phyloP scores from a whole-genome alignment of 1,284 basidiomycete species.

The Xerocomus minutiporus region DNA sequence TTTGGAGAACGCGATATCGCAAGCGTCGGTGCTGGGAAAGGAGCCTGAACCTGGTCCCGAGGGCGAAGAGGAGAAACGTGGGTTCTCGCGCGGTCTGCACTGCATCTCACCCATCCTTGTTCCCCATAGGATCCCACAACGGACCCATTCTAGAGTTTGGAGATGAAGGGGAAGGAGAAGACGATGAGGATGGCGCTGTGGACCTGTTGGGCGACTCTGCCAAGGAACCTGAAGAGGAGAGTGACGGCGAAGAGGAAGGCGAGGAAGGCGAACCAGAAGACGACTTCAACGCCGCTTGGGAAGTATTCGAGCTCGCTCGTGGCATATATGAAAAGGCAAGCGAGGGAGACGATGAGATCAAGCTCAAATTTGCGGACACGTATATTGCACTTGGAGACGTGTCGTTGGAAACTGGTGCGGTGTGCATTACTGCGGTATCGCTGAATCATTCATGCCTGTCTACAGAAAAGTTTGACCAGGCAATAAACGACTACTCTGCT shows the following conservation, averaged over 20 bases:
- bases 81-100: constrained; percentile 12
- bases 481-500: constrained; percentile 75
- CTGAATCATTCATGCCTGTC: constrained; percentile 3
- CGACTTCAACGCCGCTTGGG: constrained; percentile 94
- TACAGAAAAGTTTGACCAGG: constrained; percentile 88
- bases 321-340: constrained; percentile 73
- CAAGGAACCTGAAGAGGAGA: constrained; percentile 42
- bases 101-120: background rate
- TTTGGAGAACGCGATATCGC: constrained; percentile 80
- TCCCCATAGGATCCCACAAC: constrained; percentile 28
- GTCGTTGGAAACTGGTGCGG: constrained; percentile 78
- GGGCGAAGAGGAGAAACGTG: constrained; percentile 46
- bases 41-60: constrained; percentile 54
- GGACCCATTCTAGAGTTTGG: constrained; percentile 69
- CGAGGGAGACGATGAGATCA: constrained; percentile 53
- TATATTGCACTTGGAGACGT: constrained; percentile 84
- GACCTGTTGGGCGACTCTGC: constrained; percentile 60
- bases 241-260: constrained; percentile 47
- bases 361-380: constrained; percentile 78
- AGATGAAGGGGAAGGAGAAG: constrained; percentile 62
- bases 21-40: constrained; percentile 80
- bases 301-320: constrained; percentile 83
- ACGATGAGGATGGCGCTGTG: constrained; percentile 42
- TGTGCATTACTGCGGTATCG: background rate
- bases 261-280: constrained; percentile 79